A percentile compares a stretch with the other conserved stretches of the same genome.
phyloP scores from a whole-genome alignment of 345 rosid genomes.

The Eucalyptus fibrosa region DNA sequence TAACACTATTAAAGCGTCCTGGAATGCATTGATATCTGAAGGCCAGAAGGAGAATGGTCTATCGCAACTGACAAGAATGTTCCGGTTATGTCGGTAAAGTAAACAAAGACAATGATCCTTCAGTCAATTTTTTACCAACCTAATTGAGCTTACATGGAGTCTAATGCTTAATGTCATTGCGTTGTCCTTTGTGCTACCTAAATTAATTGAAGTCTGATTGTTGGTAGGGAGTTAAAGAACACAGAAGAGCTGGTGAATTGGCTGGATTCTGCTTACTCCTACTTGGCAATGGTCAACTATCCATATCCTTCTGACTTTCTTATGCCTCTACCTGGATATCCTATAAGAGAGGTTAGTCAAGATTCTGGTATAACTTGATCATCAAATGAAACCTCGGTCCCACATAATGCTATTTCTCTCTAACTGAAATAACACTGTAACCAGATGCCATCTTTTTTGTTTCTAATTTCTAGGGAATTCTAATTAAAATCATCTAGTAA shows the following conservation, averaged over 20 bases:
- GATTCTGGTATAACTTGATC: neutral
- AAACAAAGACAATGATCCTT: neutral
- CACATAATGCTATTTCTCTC: neutral
- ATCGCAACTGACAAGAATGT: constrained; percentile 45
- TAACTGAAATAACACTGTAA: neutral
- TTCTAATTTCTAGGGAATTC: neutral
- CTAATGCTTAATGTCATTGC: neutral
- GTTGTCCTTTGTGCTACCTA: neutral
- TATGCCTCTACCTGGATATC: constrained; percentile 95
- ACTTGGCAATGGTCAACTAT: constrained; percentile 89
- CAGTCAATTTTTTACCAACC: neutral
- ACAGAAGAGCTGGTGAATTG: constrained; percentile 53
- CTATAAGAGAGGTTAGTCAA: constrained; percentile 68
- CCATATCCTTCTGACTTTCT: constrained; percentile 71
- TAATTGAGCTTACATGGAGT: neutral
- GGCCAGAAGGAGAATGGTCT: constrained; percentile 73
- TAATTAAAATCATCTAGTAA: neutral
- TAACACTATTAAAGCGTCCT: constrained; percentile 65
- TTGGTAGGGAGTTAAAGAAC: constrained; percentile 54
- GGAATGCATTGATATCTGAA: constrained; percentile 43
- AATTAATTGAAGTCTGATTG: neutral
- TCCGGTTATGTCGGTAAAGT: constrained; percentile 60
- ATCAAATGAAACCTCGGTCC: neutral
- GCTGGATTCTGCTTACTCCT: constrained; percentile 86
- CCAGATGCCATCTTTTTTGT: neutral